Evolutionary conservation across 1,284 basidiomycete species (phyloP).

Genomic region (Ganoderma lucidum): DNA sequence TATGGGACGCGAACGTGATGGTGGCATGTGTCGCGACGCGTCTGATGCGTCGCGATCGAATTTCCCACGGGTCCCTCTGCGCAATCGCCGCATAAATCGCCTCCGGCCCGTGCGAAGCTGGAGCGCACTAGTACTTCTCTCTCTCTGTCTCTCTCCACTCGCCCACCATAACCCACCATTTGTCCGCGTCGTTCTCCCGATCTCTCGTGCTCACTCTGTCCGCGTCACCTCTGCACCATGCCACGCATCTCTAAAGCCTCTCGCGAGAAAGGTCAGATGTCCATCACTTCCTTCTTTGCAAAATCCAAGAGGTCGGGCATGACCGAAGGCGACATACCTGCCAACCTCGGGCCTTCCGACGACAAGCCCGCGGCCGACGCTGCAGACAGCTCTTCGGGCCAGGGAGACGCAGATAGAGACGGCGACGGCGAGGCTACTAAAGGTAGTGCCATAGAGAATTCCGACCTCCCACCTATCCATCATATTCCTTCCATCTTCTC

Average conservation of each 20-base stretch:
- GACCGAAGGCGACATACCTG: slow-evolving; percentile 41
- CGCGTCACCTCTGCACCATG: slow-evolving; percentile 47
- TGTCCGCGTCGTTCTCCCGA: slow-evolving; percentile 13
- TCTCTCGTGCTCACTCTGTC: neutral
- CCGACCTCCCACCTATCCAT: slow-evolving; percentile 82
- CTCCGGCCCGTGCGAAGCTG: too few species aligned
- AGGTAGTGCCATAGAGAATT: slow-evolving; percentile 53
- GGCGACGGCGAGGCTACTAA: slow-evolving; percentile 33
- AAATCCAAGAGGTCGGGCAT: slow-evolving; percentile 37
- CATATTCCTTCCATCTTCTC: slow-evolving; percentile 86
- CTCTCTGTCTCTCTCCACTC: too few species aligned
- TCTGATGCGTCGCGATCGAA: slow-evolving; percentile 14
- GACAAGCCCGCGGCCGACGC: slow-evolving; percentile 16
- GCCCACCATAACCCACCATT: slow-evolving; percentile 1
- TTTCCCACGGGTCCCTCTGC: slow-evolving; percentile 9
- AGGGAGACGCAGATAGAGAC: slow-evolving; percentile 27
- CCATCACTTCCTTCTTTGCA: too few species aligned
- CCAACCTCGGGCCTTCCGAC: slow-evolving; percentile 21
- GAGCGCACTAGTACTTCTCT: too few species aligned
- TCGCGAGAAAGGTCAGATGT: slow-evolving; percentile 50
- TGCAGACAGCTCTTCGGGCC: neutral
- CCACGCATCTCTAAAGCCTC: slow-evolving; percentile 48
- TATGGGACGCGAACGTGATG: slow-evolving; percentile 37
- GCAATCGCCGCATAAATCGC: too few species aligned
- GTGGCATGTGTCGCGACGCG: slow-evolving; percentile 24